Conservation (phyloP, 768 basidiomycete species). For the Rossbeevera mucosa region DNA sequence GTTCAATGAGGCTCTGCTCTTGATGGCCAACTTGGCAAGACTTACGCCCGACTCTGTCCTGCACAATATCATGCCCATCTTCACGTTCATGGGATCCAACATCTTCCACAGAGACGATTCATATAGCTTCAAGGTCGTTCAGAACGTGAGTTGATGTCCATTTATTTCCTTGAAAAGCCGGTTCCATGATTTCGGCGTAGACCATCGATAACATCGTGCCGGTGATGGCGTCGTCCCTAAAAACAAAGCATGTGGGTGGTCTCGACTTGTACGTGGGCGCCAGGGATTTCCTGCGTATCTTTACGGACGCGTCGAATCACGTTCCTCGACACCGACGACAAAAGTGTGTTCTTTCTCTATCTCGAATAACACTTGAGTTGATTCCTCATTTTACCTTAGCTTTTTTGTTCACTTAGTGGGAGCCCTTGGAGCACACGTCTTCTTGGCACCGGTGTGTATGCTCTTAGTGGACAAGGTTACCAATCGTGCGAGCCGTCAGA, state of each 20-base stretch:
- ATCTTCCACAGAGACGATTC: constrained; percentile 95
- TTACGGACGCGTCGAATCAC: constrained; percentile 89
- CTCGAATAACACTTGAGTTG: not conserved
- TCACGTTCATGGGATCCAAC: constrained; percentile 99
- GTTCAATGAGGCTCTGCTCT: constrained; percentile 84
- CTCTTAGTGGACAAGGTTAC: constrained; percentile 77
- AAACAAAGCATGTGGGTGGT: constrained; percentile 46
- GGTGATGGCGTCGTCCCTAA: constrained; percentile 81
- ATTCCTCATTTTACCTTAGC: constrained; percentile 35
- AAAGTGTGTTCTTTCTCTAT: constrained; percentile 51
- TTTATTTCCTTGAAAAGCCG: not conserved
- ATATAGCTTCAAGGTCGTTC: constrained; percentile 92
- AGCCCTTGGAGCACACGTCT: constrained; percentile 74
- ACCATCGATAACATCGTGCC: constrained; percentile 93
- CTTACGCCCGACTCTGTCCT: constrained; percentile 88
- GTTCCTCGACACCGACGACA: constrained; percentile 91
- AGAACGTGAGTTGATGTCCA: constrained; percentile 53
- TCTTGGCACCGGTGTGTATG: constrained; percentile 79
- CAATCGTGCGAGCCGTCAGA: constrained; percentile 63
- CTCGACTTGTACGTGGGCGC: constrained; percentile 65
- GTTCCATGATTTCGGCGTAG: constrained; percentile 34
- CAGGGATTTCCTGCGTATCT: constrained; percentile 81
- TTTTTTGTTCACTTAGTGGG: constrained; percentile 88
- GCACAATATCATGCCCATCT: constrained; percentile 95
- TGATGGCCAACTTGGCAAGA: constrained; percentile 80